These are phyloP conservation scores for Annulohypoxylon truncatum DNA, from an alignment of 2,329 filamentous ascomycete species.

Conservation along the genomic window DNA sequence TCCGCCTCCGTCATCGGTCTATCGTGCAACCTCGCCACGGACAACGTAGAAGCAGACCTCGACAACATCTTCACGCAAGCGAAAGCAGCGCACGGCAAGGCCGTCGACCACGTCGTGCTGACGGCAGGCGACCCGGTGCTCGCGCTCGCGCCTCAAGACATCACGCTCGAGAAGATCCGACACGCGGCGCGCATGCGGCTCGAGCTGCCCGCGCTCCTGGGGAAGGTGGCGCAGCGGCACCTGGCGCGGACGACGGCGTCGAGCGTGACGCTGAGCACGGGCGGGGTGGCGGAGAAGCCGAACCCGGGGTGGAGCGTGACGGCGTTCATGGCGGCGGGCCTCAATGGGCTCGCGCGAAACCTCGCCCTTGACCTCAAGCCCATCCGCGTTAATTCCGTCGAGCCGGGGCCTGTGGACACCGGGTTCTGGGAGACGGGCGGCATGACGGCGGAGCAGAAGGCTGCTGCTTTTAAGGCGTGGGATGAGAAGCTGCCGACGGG, in stretches of 20 bases:
- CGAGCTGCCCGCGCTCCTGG: conserved; percentile 50
- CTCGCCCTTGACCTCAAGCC: conserved; percentile 48
- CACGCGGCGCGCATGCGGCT: conserved; percentile 49
- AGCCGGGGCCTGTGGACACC: conserved; percentile 47
- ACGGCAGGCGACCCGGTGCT: conserved; percentile 49
- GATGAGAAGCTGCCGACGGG: conserved; percentile 40
- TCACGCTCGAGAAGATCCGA: conserved; percentile 46
- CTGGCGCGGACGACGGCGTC: conserved; percentile 40
- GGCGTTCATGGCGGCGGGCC: conserved; percentile 42
- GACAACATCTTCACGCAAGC: conserved; percentile 39
- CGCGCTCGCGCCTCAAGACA: conserved; percentile 33
- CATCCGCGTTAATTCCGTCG: conserved; percentile 48
- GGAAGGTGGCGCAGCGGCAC: conserved; percentile 49
- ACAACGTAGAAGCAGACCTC: conserved; percentile 43
- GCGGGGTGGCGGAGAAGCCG: conserved; percentile 43
- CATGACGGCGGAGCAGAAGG: conserved; percentile 19
- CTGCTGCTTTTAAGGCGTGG: conserved; percentile 21
- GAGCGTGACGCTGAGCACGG: conserved; percentile 45
- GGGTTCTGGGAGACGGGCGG: conserved; percentile 42
- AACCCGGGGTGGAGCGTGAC: conserved; percentile 39
- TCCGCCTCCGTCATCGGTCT: conserved; percentile 32
- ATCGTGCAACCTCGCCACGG: conserved; percentile 41
- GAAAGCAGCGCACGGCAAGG: conserved; percentile 11
- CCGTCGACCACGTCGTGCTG: conserved; percentile 47
- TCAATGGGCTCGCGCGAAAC: conserved; percentile 44